Evolutionary conservation across 495 filamentous ascomycete species (phyloP), one percentile per base, ranked within the genome.

Genomic region (Rostrohypoxylon terebratum): DNA sequence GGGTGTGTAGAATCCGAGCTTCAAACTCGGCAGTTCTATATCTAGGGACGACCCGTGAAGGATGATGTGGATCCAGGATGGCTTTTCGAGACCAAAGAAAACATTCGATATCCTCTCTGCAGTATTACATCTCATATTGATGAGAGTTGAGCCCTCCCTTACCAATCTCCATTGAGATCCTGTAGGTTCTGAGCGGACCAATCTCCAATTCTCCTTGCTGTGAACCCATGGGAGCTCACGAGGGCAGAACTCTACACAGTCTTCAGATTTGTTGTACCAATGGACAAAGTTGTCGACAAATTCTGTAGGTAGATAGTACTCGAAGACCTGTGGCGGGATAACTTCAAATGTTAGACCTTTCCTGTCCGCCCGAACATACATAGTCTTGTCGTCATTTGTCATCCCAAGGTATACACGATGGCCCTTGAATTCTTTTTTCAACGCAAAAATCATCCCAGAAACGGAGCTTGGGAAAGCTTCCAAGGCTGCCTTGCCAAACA

Each of bases 231-330:
- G 80, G 20, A 77, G 18, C 0, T 71, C 63, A 1, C 61, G 18
- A 1, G 84, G 82, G 0, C 88, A 81, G 47, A 89, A 88, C 61
- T 91, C 86, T 3, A 91, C 58, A 1, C 59, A 61, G 0, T 68
- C 64, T 0, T 69, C 74, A 4, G 45, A 44, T 7, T 83, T 14
- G 47, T 86, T 72, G 16, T 87, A 76, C 90, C 90, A 92, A 66
- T 92, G 89, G 0, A 85, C 73, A 64, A 80, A 87, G 21, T 85
- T 69, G 4, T 82, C 51, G 4, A 86, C 61, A 20, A 91, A 83
- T 0, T 76, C 63, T 0, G 20, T 48, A 8, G 90, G 87, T 14
- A 91, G 77, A 50, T 83, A 83, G 0, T 65, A 74, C 0, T 16
- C 13, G 7, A 91, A 80, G 16, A 82, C 36, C 11, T 73, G 13